phyloP scores from a whole-genome alignment of 192 early-diverging fungal species.

The Umbelopsis ramanniana region DNA sequence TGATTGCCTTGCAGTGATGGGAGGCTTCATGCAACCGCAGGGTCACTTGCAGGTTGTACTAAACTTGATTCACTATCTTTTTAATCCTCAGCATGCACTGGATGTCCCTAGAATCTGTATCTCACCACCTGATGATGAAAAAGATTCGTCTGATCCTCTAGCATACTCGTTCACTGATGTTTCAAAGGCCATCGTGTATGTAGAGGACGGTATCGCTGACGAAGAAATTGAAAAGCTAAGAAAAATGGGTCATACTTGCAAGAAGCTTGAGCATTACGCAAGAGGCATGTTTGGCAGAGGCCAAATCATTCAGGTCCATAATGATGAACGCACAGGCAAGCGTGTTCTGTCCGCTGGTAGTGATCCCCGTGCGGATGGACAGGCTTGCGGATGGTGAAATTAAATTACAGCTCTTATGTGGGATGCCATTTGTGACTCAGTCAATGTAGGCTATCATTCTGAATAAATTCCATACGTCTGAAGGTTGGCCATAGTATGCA shows the following conservation, averaged over 20 bases:
- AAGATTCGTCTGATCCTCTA: background rate
- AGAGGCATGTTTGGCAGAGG: slow-evolving; percentile 73
- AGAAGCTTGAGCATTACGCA: slow-evolving; percentile 44
- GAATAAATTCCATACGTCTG: too few relatives aligned
- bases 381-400: slow-evolving; percentile 53
- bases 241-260: slow-evolving; percentile 61
- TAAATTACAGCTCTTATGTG: background rate
- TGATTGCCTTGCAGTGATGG: slow-evolving; percentile 55
- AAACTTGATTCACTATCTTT: slow-evolving; percentile 61
- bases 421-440: background rate
- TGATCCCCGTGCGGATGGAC: slow-evolving; percentile 65
- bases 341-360: slow-evolving; percentile 56
- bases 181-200: slow-evolving; percentile 41
- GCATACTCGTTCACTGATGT: slow-evolving; percentile 34
- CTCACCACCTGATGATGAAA: slow-evolving; percentile 32
- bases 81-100: slow-evolving; percentile 67
- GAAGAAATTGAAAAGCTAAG: slow-evolving; percentile 50
- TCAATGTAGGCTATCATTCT: background rate
- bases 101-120: slow-evolving; percentile 75
- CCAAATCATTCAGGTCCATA: slow-evolving; percentile 63
- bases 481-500: too few relatives aligned
- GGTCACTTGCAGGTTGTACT: slow-evolving; percentile 82
- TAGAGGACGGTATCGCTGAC: slow-evolving; percentile 68
- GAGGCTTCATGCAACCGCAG: slow-evolving; percentile 83
- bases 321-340: slow-evolving; percentile 44